Evolutionary conservation across 768 basidiomycete genomes (phyloP).

Genomic region (Boletus vinaceobasis): DNA sequence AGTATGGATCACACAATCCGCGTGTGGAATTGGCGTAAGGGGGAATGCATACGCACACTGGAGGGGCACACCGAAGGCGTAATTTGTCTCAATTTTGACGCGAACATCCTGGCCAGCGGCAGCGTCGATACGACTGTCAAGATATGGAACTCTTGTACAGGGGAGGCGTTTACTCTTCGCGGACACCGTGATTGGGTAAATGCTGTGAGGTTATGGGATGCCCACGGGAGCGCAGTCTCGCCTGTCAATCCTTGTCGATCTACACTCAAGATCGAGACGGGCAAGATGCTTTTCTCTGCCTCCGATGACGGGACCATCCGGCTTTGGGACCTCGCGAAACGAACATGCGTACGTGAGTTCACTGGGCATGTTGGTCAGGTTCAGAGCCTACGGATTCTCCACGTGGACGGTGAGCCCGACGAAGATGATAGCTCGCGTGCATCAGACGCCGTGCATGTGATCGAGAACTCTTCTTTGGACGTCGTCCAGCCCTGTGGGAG

Average conservation of each 20-base stretch:
- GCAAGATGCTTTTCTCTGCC: conserved; percentile 96
- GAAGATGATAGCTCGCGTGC: conserved; percentile 15
- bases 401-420: conserved; percentile 53
- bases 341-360: conserved; percentile 81
- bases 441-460: conserved; percentile 7
- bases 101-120: conserved; percentile 87
- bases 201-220: conserved; percentile 90
- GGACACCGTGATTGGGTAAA: conserved; percentile 98
- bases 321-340: conserved; percentile 85
- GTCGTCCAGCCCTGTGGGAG: conserved; percentile 13
- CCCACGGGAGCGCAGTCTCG: conserved; percentile 6
- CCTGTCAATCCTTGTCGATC: conserved; percentile 24
- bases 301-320: conserved; percentile 93
- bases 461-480: conserved; percentile 17
- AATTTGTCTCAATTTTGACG: conserved; percentile 87
- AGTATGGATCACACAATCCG: conserved; percentile 95
- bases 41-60: conserved; percentile 82
- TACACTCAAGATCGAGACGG: conserved; percentile 60
- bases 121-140: conserved; percentile 94
- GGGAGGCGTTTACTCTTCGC: conserved; percentile 86
- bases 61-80: conserved; percentile 91
- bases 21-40: conserved; percentile 94
- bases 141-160: conserved; percentile 90
- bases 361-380: conserved; percentile 92
- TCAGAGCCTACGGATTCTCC: conserved; percentile 80